These are phyloP conservation scores for Colletotrichum liriopes DNA, from an alignment of 2,329 filamentous ascomycete genomes.

Conservation along the genomic window DNA sequence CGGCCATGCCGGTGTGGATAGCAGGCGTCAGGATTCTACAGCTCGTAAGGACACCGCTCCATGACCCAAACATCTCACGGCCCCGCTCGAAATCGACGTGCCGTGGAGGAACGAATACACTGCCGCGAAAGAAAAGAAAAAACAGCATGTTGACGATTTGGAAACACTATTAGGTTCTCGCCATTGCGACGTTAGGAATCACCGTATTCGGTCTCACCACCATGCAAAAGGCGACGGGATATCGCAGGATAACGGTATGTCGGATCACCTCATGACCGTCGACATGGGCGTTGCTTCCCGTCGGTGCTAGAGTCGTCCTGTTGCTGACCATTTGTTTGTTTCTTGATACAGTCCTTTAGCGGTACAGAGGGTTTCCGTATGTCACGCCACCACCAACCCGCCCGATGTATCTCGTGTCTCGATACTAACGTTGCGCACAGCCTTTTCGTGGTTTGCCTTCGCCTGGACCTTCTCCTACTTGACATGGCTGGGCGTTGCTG, in stretches of 20 bases:
- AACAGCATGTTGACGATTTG: conserved; percentile 21
- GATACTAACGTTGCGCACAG: conserved; percentile 26
- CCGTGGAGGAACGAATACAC: neutral
- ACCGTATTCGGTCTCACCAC: conserved; percentile 43
- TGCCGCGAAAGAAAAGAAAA: neutral
- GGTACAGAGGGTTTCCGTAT: conserved; percentile 44
- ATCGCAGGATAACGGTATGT: conserved; percentile 45
- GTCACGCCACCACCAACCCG: conserved; percentile 21
- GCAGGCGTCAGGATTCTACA: conserved; percentile 40
- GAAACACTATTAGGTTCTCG: conserved; percentile 26
- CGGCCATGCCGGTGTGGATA: conserved; percentile 44
- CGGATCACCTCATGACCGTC: neutral
- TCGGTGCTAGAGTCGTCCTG: neutral
- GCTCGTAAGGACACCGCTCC: conserved; percentile 35
- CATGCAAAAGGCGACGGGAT: conserved; percentile 42
- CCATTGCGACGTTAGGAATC: conserved; percentile 41
- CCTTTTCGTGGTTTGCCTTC: conserved; percentile 44
- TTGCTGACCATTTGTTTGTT: conserved; percentile 27
- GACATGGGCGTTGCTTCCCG: neutral
- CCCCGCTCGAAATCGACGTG: neutral
- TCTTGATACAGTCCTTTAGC: conserved; percentile 38
- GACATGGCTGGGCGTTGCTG: conserved; percentile 41
- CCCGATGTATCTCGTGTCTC: neutral
- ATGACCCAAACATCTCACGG: neutral
- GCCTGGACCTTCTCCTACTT: conserved; percentile 44